Percentiles rank a stretch among this genome's conserved stretches.
These are phyloP conservation scores for Syzygium malaccense DNA, from an alignment of 441 rosid genomes.

Conservation along the genomic window DNA sequence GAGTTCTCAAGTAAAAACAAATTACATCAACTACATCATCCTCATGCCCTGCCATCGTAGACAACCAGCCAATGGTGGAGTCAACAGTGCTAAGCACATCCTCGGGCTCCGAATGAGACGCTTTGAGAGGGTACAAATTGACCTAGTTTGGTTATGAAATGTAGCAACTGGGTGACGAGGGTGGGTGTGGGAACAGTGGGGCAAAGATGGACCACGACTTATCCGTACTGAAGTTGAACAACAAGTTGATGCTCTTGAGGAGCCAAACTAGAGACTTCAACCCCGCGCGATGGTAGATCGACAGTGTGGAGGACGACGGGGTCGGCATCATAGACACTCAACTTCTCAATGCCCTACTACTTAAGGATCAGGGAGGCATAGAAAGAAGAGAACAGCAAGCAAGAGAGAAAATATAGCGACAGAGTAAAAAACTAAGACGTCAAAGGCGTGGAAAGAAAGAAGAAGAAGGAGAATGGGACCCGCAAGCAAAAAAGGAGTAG, in stretches of 20 bases:
- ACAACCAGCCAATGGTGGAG: conserved; percentile 60
- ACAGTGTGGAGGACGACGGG: neutral
- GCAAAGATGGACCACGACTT: conserved; percentile 45
- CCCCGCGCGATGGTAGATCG: conserved; percentile 66
- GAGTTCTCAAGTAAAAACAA: conserved; percentile 57
- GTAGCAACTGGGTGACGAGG: neutral
- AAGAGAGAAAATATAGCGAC: neutral
- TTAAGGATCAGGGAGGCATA: neutral
- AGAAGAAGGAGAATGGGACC: neutral
- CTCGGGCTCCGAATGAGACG: neutral
- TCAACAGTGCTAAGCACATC: conserved; percentile 27
- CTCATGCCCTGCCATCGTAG: conserved; percentile 76
- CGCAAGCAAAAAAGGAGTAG: neutral
- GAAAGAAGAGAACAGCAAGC: neutral
- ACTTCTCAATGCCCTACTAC: neutral
- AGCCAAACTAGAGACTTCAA: conserved; percentile 83
- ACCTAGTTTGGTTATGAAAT: neutral
- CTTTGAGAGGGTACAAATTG: neutral
- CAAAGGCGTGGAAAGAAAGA: too few species aligned
- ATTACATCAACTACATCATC: conserved; percentile 72
- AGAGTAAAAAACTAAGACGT: neutral
- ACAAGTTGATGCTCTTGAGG: conserved; percentile 23
- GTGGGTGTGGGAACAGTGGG: conserved; percentile 8
- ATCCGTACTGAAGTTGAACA: conserved; percentile 36
- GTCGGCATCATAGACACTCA: neutral